Evolutionary conservation across 2,329 filamentous ascomycete species (phyloP).

Genomic region (Metarhizium sp.): DNA sequence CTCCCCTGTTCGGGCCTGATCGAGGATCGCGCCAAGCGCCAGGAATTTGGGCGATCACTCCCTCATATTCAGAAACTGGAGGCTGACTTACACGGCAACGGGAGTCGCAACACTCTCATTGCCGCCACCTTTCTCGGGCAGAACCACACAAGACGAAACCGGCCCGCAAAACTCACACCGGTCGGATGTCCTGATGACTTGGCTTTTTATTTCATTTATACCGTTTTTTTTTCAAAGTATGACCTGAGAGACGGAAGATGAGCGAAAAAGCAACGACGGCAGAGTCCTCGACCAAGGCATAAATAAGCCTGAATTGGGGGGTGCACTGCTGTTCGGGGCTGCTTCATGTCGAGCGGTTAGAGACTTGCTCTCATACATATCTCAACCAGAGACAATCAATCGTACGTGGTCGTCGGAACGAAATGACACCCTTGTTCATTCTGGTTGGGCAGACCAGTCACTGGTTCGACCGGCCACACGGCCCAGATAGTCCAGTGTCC

Average conservation of each 20-base stretch:
- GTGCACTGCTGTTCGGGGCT: background rate
- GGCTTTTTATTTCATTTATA: background rate
- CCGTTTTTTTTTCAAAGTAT: background rate
- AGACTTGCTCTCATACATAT: background rate
- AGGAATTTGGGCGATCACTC: constrained; percentile 7
- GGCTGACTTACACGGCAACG: background rate
- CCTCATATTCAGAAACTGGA: constrained; percentile 3
- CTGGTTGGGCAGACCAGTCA: background rate
- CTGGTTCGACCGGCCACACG: no score
- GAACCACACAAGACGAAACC: background rate
- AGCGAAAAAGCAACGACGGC: background rate
- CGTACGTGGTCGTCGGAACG: background rate
- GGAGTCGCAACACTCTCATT: constrained; percentile 4
- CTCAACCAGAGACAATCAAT: background rate
- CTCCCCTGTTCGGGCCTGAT: constrained; percentile 6
- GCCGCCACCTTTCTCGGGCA: constrained; percentile 2
- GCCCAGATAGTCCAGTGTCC: background rate
- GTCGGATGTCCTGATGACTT: background rate
- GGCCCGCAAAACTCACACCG: background rate
- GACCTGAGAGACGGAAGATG: background rate
- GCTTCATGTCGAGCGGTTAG: background rate
- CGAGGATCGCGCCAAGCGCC: constrained; percentile 9
- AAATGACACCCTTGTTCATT: background rate
- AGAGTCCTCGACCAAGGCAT: background rate
- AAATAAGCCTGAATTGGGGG: background rate